These are phyloP conservation scores for Tarenaya hassleriana DNA, from an alignment of 345 rosid species.

Conservation along the genomic window DNA sequence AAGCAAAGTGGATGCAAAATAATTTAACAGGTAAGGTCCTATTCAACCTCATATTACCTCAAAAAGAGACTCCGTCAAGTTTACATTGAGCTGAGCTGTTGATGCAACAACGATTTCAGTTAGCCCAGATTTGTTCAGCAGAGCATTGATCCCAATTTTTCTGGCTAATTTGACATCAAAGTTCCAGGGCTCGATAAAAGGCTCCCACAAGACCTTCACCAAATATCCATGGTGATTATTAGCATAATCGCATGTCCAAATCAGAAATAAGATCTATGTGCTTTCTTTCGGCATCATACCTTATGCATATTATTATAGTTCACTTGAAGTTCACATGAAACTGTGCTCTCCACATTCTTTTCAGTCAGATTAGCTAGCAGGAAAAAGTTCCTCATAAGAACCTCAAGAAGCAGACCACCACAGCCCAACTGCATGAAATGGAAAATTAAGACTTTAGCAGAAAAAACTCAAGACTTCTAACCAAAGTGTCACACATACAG, in stretches of 20 bases:
- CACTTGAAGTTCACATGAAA: constrained; percentile 59
- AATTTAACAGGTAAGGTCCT: background rate
- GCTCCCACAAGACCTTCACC: constrained; percentile 81
- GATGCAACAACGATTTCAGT: constrained; percentile 62
- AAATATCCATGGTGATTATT: constrained; percentile 12
- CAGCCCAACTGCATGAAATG: constrained; percentile 67
- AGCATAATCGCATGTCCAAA: constrained; percentile 13
- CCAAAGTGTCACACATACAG: constrained; percentile 10
- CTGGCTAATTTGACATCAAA: constrained; percentile 46
- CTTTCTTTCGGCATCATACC: constrained; percentile 36
- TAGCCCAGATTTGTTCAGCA: constrained; percentile 40
- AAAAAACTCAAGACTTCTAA: constrained; percentile 11
- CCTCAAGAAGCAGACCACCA: constrained; percentile 71
- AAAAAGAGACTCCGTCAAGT: constrained; percentile 65
- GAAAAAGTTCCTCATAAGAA: constrained; percentile 47
- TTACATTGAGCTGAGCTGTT: constrained; percentile 63
- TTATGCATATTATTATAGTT: constrained; percentile 82
- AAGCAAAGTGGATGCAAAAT: background rate
- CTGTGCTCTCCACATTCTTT: constrained; percentile 40
- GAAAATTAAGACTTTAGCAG: constrained; percentile 22
- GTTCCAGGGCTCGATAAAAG: constrained; percentile 87
- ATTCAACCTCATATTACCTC: constrained; percentile 54
- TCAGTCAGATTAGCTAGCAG: constrained; percentile 40
- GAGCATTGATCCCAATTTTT: constrained; percentile 46
- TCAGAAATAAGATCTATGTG: constrained; percentile 10